Percentiles rank a stretch among this genome's conserved stretches.
Evolutionary conservation across 805 yeast genomes (phyloP).

Genomic region (Myxozyma neotropica): DNA sequence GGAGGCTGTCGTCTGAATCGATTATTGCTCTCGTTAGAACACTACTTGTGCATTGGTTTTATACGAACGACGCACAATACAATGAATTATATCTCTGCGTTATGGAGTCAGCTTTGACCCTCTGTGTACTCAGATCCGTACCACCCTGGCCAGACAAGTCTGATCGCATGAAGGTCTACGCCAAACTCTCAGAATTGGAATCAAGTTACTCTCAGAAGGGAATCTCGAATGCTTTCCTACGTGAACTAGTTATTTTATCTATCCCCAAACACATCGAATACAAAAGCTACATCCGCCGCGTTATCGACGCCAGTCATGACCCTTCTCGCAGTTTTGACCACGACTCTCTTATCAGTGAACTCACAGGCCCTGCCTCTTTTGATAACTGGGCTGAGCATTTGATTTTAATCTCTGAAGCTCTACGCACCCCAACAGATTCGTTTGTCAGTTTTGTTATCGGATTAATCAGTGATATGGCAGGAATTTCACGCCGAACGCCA

Average conservation of each 20-base stretch:
- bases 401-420: conserved; percentile 21
- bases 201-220: conserved; percentile 1
- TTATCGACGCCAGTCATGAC: conserved; percentile 8
- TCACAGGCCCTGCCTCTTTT: neutral
- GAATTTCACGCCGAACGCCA: neutral
- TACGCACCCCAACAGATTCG: conserved; percentile 26
- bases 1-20: neutral
- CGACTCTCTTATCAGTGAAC: conserved; percentile 15
- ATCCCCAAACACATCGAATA: neutral
- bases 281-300: conserved; percentile 7
- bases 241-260: conserved; percentile 16
- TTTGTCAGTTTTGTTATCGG: conserved; percentile 12
- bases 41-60: conserved; percentile 11
- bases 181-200: conserved; percentile 15
- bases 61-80: conserved; percentile 7
- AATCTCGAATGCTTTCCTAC: neutral
- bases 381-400: conserved; percentile 23
- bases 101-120: conserved; percentile 7
- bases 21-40: neutral
- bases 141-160: conserved; percentile 18
- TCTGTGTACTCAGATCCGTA: conserved; percentile 12
- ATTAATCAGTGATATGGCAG: neutral
- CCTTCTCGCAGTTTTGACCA: conserved; percentile 12
- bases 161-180: conserved; percentile 11
- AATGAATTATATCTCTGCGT: conserved; percentile 16